Evolutionary conservation across 169 alveolate species (phyloP), one percentile per base, ranked within the genome.

Genomic region (Eimeria acervulina): DNA sequence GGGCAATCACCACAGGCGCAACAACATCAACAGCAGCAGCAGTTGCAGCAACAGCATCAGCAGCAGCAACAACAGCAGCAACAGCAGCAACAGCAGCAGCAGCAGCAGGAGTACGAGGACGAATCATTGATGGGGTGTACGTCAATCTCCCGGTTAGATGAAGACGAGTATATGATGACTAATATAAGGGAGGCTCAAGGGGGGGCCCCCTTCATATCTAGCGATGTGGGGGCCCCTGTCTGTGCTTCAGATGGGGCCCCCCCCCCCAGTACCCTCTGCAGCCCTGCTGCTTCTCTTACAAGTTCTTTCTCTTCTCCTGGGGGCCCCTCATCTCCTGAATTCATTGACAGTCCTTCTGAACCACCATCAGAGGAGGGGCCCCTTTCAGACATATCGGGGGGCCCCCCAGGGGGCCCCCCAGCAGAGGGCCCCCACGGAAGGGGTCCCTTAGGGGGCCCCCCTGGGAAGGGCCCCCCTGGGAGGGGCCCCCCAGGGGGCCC

Each of bases 41-140:
- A 52, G 51, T 31, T 13, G 51, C 91, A 51, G 91, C 51, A 78
- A 40, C 88, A 78, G 63, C 88, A 78, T 36, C 88, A 78, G 55
- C 88, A 78, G 66, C 88, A 40, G 88, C 36, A 66, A 17, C 78
- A 66, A 40, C 36, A 28, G 12, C 40, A 66, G 17, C 52, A 28
- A 55, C 85, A 33, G 55, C 85, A 33, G 55, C 55, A 74, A 28
- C 85, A 28, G 55, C 85, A 31, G 70, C 68, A 10, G 68, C 8
- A 10, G 90, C 90, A 80, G 90, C 90, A 2, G 42, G n/a, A 80
- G 68, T 44, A 10, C 5, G 6, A 52, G 28, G 36, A 81, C 0
- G 68, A n/a, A 59, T 59, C 68, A 2, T 59, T 51, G 59, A 51
- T 51, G 59, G n/a, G n/a, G n/a, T 51, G 15, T 51, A 17, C 21